phyloP scores from a whole-genome alignment of 805 yeast species.

The Zygoascus tannicola region DNA sequence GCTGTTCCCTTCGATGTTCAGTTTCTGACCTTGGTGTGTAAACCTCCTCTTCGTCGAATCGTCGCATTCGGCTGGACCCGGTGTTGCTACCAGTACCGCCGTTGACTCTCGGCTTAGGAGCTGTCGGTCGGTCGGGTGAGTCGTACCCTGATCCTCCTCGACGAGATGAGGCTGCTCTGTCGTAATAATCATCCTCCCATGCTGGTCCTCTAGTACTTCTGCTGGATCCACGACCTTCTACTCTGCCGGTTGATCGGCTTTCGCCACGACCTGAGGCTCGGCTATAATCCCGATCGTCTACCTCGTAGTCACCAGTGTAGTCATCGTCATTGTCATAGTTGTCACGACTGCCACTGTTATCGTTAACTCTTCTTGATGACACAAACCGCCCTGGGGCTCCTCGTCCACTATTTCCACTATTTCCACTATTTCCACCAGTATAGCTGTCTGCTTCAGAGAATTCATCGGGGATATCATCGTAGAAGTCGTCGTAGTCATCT shows the following conservation, averaged over 20 bases:
- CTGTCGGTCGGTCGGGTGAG: constrained; percentile 34
- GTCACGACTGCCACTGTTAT: constrained; percentile 4
- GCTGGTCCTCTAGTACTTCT: constrained; percentile 11
- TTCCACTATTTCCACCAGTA: constrained; percentile 10
- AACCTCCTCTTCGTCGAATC: constrained; percentile 13
- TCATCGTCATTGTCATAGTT: constrained; percentile 11
- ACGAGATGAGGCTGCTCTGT: constrained; percentile 24
- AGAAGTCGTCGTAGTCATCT: constrained; percentile 53
- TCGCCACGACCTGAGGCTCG: constrained; percentile 5
- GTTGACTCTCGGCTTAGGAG: constrained; percentile 35
- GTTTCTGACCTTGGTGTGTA: constrained; percentile 6
- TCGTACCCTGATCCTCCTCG: constrained; percentile 22
- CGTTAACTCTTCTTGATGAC: neutral
- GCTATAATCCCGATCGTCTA: neutral
- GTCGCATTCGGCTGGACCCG: constrained; percentile 4
- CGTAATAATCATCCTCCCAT: constrained; percentile 88
- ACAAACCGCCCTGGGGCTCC: constrained; percentile 14
- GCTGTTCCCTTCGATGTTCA: constrained; percentile 7
- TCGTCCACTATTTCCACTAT: constrained; percentile 12
- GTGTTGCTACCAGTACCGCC: constrained; percentile 4
- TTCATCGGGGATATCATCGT: constrained; percentile 65
- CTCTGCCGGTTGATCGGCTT: neutral
- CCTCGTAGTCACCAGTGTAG: neutral
- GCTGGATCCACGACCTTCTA: neutral
- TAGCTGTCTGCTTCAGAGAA: constrained; percentile 40